Conservation (phyloP, 768 basidiomycete genomes). For the Coprinopsis strossmayeri region DNA sequence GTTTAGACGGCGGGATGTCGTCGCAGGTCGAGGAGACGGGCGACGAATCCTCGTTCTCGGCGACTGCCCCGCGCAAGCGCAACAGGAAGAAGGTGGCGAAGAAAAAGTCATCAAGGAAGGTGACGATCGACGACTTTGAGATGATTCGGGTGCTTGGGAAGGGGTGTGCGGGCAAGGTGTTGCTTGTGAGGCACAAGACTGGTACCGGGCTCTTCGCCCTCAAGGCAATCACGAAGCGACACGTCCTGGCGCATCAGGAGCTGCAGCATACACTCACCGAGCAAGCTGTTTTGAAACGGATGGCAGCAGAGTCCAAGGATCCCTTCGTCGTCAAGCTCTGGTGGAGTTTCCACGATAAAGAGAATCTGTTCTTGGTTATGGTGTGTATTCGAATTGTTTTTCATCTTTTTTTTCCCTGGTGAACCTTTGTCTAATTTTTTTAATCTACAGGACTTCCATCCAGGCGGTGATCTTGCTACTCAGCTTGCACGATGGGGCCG, state of each 20-base stretch:
- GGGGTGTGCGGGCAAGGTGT: conserved; percentile 95
- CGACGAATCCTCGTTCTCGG: conserved; percentile 70
- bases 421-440: conserved; percentile 1
- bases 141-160: conserved; percentile 96
- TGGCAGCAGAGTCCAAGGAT: conserved; percentile 83
- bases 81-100: conserved; percentile 16
- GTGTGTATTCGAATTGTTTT: conserved; percentile 37
- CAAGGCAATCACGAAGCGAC: conserved; percentile 97
- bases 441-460: conserved; percentile 76
- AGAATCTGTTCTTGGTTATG: conserved; percentile 96
- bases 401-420: conserved; percentile 9
- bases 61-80: conserved; percentile 19
- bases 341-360: conserved; percentile 98
- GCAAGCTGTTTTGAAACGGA: conserved; percentile 89
- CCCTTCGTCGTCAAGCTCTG: conserved; percentile 95
- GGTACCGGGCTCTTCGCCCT: conserved; percentile 77
- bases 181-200: conserved; percentile 79
- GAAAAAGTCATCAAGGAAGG: conserved; percentile 55
- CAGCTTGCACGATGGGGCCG: conserved; percentile 96
- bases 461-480: conserved; percentile 94
- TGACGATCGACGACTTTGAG: conserved; percentile 88
- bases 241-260: conserved; percentile 95
- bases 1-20: conserved; percentile 31
- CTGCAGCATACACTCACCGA: conserved; percentile 95
- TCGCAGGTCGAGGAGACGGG: conserved; percentile 47